phyloP scores from a whole-genome alignment of 2,329 filamentous ascomycete species.

The Geosmithia putterillii region DNA sequence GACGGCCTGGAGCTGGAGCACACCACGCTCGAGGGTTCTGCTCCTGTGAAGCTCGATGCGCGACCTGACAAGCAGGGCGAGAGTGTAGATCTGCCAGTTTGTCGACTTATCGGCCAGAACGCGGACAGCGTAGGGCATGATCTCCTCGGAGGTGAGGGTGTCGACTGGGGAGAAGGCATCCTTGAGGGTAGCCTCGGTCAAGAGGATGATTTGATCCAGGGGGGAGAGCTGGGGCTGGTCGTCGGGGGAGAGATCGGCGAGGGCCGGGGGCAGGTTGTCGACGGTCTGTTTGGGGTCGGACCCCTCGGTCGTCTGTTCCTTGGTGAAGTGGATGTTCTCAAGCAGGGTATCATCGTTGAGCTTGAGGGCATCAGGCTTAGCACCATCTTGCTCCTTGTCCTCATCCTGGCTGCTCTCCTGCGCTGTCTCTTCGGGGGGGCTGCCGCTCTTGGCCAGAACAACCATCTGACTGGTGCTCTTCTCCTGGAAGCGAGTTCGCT shows the following conservation, averaged over 20 bases:
- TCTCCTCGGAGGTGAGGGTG: constrained; percentile 83
- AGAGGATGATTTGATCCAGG: constrained; percentile 79
- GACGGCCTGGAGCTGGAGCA: constrained; percentile 86
- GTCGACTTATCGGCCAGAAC: constrained; percentile 81
- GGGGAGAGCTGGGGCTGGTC: constrained; percentile 72
- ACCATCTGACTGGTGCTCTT: constrained; percentile 79
- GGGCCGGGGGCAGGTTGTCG: constrained; percentile 39
- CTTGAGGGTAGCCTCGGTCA: constrained; percentile 78
- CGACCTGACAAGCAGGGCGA: constrained; percentile 79
- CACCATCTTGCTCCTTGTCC: constrained; percentile 9
- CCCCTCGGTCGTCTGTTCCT: constrained; percentile 28
- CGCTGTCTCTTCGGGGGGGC: constrained; percentile 7
- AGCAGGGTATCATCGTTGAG: constrained; percentile 90
- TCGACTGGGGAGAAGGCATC: constrained; percentile 78
- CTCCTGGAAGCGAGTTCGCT: constrained; percentile 69
- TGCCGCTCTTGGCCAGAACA: constrained; percentile 69
- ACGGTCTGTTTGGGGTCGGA: constrained; percentile 15
- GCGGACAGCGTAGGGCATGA: constrained; percentile 77
- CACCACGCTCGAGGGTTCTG: constrained; percentile 75
- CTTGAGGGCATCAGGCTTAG: constrained; percentile 54
- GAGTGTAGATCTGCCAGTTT: constrained; percentile 97
- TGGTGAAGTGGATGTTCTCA: constrained; percentile 72
- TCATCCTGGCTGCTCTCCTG: constrained; percentile 7
- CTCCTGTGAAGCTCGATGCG: constrained; percentile 81
- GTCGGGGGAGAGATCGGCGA: constrained; percentile 59